Conservation (phyloP, 2,329 filamentous ascomycete genomes). For the Talaromyces sp. region DNA sequence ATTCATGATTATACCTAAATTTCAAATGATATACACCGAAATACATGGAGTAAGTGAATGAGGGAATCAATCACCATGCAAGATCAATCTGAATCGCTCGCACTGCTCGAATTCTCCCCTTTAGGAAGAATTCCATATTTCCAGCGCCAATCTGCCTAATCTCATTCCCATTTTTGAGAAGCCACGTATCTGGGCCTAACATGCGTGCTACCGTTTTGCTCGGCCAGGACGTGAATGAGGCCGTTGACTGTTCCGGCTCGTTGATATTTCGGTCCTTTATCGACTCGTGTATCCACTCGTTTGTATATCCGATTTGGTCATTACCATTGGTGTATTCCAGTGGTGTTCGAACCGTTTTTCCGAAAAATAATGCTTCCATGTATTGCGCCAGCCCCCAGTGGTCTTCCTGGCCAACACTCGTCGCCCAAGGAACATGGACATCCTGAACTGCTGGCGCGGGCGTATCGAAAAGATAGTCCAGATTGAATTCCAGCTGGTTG, state of each 20-base stretch:
- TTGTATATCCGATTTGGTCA: constrained; percentile 5
- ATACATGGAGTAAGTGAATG: neutral
- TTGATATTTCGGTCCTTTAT: constrained; percentile 6
- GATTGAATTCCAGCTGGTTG: constrained; percentile 18
- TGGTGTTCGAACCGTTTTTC: constrained; percentile 13
- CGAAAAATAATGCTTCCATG: constrained; percentile 12
- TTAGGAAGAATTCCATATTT: constrained; percentile 12
- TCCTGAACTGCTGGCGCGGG: constrained; percentile 9
- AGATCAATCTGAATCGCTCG: constrained; percentile 12
- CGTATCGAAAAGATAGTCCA: constrained; percentile 18
- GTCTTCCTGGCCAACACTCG: constrained; percentile 11
- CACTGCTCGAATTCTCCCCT: constrained; percentile 10
- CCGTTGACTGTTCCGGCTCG: neutral
- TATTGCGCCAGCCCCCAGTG: constrained; percentile 7
- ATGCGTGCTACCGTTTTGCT: constrained; percentile 2
- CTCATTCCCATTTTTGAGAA: constrained; percentile 2
- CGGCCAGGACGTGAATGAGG: constrained; percentile 32
- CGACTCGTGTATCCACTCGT: constrained; percentile 13
- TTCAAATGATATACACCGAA: neutral
- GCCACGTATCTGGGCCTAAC: constrained; percentile 3
- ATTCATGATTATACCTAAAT: neutral
- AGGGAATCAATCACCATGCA: neutral
- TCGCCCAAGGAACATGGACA: constrained; percentile 15
- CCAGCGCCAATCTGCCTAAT: constrained; percentile 7
- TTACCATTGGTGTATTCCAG: constrained; percentile 14